Conservation (phyloP, 345 rosid genomes). For the Geranium rotundifolium region DNA sequence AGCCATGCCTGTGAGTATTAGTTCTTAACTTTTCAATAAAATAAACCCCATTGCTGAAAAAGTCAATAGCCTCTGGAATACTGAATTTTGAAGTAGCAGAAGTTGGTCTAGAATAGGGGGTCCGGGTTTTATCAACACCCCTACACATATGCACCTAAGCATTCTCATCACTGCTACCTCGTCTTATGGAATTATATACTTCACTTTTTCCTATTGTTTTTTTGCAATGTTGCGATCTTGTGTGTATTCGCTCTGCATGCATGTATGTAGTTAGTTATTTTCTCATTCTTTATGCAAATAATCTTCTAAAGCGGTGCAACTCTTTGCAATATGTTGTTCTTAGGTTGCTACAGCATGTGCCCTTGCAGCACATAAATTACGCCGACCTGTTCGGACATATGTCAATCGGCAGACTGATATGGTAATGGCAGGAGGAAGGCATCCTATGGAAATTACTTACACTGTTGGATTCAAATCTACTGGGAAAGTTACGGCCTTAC, state of each 20-base stretch:
- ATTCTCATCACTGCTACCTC: no score
- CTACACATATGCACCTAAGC: no score
- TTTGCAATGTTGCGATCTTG: not conserved
- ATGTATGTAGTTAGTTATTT: no score
- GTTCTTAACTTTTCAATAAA: not conserved
- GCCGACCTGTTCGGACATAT: conserved; percentile 58
- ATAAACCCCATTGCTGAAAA: not conserved
- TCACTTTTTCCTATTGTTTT: no score
- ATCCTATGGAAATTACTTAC: conserved; percentile 82
- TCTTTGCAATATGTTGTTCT: conserved; percentile 11
- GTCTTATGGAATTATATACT: no score
- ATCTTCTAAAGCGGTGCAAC: not conserved
- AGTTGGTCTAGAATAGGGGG: no score
- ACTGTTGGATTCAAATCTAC: conserved; percentile 70
- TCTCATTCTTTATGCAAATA: not conserved
- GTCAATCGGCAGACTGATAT: conserved; percentile 71
- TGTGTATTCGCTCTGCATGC: no score
- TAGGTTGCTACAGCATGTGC: conserved; percentile 87
- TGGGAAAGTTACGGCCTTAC: conserved; percentile 73
- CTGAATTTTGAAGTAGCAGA: no score
- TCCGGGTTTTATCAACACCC: no score
- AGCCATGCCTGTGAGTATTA: conserved; percentile 62
- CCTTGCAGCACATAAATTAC: conserved; percentile 57
- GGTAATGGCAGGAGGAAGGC: conserved; percentile 92
- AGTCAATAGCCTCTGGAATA: not conserved